Evolutionary conservation across 179 eudicot species (phyloP).

Genomic region (Sideroxylon spinosum): DNA sequence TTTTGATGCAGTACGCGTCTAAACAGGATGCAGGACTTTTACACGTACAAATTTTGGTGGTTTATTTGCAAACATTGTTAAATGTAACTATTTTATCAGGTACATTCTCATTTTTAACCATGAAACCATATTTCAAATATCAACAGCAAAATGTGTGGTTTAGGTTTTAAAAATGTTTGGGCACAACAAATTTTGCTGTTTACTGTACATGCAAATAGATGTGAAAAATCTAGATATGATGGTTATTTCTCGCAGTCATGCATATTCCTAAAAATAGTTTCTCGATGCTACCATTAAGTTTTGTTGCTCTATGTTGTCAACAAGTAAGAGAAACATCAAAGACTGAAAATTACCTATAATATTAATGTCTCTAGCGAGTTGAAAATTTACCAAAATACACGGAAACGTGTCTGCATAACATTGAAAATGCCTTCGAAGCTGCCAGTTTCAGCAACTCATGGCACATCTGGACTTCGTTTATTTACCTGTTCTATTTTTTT

Average conservation of each 20-base stretch:
- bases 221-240: too few species aligned
- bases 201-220: too few species aligned
- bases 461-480: background rate
- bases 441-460: background rate
- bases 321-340: too few species aligned
- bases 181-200: too few species aligned
- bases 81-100: background rate
- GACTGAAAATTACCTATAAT: too few species aligned
- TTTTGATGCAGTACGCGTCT: background rate
- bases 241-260: too few species aligned
- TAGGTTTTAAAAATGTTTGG: too few species aligned
- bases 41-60: background rate
- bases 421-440: background rate
- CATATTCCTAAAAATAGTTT: too few species aligned
- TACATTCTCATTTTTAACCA: background rate
- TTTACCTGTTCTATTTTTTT: background rate
- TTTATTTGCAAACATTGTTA: background rate
- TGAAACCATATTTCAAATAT: background rate
- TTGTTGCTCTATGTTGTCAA: too few species aligned
- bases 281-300: too few species aligned
- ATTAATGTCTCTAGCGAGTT: too few species aligned
- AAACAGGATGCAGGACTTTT: background rate
- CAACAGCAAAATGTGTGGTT: background rate
- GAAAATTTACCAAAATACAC: too few species aligned
- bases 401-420: background rate